Conservation (phyloP, 345 rosid genomes). For the Hypericum perforatum region DNA sequence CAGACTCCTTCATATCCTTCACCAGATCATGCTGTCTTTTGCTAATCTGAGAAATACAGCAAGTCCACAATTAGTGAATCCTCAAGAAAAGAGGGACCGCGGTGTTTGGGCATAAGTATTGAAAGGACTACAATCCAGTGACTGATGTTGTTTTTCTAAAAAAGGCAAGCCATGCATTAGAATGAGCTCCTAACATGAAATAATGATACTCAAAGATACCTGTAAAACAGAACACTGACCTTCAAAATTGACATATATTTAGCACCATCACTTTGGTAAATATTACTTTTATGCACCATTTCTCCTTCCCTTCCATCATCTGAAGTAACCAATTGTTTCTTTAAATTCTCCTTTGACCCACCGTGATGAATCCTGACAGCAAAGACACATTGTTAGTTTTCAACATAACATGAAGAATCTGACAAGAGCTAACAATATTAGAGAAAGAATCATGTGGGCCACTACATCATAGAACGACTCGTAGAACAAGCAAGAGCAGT, state of each 20-base stretch:
- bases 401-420: background rate
- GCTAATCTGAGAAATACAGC: slow-evolving; percentile 59
- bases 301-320: slow-evolving; percentile 43
- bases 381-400: slow-evolving; percentile 14
- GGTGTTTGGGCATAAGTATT: too few species aligned
- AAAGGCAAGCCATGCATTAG: background rate
- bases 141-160: background rate
- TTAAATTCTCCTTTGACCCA: slow-evolving; percentile 33
- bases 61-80: slow-evolving; percentile 16
- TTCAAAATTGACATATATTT: slow-evolving; percentile 87
- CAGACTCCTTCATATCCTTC: slow-evolving; percentile 79
- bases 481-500: too few species aligned
- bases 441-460: background rate
- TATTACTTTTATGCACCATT: slow-evolving; percentile 37
- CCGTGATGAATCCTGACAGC: slow-evolving; percentile 40
- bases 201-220: background rate
- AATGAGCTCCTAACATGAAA: background rate
- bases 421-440: background rate
- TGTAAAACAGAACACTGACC: slow-evolving; percentile 31
- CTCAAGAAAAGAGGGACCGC: slow-evolving; percentile 15
- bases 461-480: too few species aligned
- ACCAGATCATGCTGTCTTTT: slow-evolving; percentile 87
- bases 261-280: slow-evolving; percentile 57
- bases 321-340: slow-evolving; percentile 23
- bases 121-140: background rate